Conservation (phyloP, 257 asterid genomes). For the Phtheirospermum japonicum region DNA sequence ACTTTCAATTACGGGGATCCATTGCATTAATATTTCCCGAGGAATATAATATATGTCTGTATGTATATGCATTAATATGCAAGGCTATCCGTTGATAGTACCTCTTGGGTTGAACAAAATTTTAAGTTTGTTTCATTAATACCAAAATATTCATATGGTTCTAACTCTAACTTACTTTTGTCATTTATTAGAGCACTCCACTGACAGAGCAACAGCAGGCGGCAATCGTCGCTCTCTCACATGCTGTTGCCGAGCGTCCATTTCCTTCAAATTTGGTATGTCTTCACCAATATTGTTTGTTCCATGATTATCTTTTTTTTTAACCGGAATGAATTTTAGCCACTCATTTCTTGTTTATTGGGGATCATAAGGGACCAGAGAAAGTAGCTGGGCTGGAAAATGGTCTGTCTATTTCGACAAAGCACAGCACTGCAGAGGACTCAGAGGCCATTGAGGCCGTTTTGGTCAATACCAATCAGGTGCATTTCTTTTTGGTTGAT, state of each 20-base stretch:
- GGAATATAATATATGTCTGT: neutral
- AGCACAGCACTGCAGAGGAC: conserved; percentile 61
- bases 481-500: conserved; percentile 23
- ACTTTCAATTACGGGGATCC: conserved; percentile 17
- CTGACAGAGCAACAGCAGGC: conserved; percentile 92
- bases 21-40: neutral
- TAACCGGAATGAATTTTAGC: conserved; percentile 13
- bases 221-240: conserved; percentile 84
- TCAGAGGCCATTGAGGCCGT: conserved; percentile 64
- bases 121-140: too few species aligned
- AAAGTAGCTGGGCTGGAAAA: conserved; percentile 54
- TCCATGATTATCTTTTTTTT: conserved; percentile 11
- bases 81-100: neutral
- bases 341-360: conserved; percentile 13
- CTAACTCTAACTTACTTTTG: neutral
- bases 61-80: neutral
- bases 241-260: conserved; percentile 93
- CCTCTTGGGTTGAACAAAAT: neutral
- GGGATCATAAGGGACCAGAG: conserved; percentile 52
- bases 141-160: neutral
- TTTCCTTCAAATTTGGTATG: conserved; percentile 77
- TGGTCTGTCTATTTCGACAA: conserved; percentile 51
- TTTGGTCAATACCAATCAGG: conserved; percentile 90
- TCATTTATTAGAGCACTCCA: conserved; percentile 65
- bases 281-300: conserved; percentile 19